Evolutionary conservation across 164 flowering plant genomes (phyloP).

Genomic region (Annona cherimola): DNA sequence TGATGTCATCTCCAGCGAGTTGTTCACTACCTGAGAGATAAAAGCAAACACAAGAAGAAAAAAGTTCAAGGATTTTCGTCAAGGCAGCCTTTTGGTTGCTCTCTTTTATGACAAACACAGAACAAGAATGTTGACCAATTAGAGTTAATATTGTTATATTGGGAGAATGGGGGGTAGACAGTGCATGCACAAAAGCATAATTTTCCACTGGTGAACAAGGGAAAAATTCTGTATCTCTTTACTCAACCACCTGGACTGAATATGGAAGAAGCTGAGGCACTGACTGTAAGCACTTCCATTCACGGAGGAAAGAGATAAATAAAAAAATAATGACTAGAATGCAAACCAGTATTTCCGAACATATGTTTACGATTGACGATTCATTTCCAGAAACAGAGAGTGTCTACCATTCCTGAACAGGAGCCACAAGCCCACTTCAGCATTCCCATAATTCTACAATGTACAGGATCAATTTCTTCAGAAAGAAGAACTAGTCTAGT

Average conservation of each 20-base stretch:
- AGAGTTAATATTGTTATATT: background rate
- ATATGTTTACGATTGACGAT: background rate
- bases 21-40: slow-evolving; percentile 27
- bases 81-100: background rate
- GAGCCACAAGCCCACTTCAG: background rate
- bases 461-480: background rate
- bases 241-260: too few species aligned
- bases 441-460: background rate
- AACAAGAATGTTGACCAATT: background rate
- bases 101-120: background rate
- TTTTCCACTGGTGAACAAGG: too few species aligned
- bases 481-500: background rate
- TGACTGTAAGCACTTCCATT: background rate
- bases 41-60: background rate
- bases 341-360: background rate
- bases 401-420: background rate
- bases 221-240: too few species aligned
- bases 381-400: background rate
- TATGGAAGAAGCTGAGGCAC: too few species aligned
- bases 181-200: background rate
- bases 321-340: background rate
- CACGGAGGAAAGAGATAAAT: background rate
- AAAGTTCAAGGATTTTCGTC: background rate
- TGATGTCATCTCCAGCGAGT: slow-evolving; percentile 47
- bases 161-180: background rate